phyloP scores from a whole-genome alignment of 345 rosid species.

The Luvunga scandens region DNA sequence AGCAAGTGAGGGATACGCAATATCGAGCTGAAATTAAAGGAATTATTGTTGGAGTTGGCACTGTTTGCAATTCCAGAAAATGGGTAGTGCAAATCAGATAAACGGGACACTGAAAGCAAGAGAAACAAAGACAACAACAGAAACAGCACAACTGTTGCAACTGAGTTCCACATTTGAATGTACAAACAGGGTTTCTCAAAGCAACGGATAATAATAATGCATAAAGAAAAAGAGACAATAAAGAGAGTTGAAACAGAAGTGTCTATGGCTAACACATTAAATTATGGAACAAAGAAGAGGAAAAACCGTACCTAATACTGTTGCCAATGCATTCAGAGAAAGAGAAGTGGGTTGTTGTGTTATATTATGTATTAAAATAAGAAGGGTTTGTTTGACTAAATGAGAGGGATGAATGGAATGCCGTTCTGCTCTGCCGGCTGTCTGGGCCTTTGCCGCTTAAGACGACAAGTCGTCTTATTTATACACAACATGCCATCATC shows the following conservation, averaged over 20 bases:
- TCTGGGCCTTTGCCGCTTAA: too few relatives aligned
- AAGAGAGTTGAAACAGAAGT: neutral
- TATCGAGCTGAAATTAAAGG: conserved; percentile 5
- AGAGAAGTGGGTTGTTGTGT: neutral
- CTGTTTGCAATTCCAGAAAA: conserved; percentile 19
- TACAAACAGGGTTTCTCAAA: neutral
- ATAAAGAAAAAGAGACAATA: neutral
- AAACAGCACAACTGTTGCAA: conserved; percentile 8
- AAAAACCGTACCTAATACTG: conserved; percentile 4
- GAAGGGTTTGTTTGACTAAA: neutral
- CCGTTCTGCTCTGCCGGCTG: too few relatives aligned
- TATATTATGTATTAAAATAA: neutral
- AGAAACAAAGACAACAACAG: conserved; percentile 11
- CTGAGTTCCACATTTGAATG: conserved; percentile 17
- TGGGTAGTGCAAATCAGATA: conserved; percentile 17
- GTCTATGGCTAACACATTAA: neutral
- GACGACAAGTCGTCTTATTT: too few relatives aligned
- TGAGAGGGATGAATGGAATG: neutral
- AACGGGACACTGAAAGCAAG: conserved; percentile 12
- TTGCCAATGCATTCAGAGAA: neutral
- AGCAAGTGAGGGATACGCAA: neutral
- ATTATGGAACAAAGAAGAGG: neutral
- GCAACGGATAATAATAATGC: neutral
- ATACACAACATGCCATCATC: too few relatives aligned
- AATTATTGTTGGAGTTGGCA: conserved; percentile 8